These are phyloP conservation scores for Seiridium cupressi DNA, from an alignment of 2,329 filamentous ascomycete species.

Conservation along the genomic window DNA sequence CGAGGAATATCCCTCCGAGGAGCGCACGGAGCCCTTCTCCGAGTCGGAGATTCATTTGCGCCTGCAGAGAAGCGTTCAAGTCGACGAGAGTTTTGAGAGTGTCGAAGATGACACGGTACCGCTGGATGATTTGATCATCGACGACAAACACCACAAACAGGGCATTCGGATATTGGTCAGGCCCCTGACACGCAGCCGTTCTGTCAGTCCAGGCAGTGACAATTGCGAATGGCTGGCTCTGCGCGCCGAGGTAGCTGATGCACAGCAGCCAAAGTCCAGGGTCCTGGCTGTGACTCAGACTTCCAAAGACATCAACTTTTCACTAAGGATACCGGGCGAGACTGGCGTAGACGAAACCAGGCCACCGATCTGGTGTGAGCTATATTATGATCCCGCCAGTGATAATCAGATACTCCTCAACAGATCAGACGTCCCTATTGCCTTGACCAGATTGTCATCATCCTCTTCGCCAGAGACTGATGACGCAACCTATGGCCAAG, in stretches of 20 bases:
- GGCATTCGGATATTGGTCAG: conserved; percentile 58
- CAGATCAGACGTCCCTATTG: conserved; percentile 52
- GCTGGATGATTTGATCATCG: conserved; percentile 50
- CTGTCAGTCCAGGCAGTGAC: conserved; percentile 54
- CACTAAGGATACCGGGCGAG: conserved; percentile 52
- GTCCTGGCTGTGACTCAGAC: conserved; percentile 62
- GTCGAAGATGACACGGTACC: conserved; percentile 44
- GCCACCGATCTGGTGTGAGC: conserved; percentile 56
- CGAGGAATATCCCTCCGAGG: conserved; percentile 44
- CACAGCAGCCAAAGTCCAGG: conserved; percentile 51
- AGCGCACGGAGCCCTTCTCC: conserved; percentile 59
- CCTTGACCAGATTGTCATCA: conserved; percentile 44
- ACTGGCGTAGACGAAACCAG: conserved; percentile 39
- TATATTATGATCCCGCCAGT: conserved; percentile 59
- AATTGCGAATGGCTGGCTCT: conserved; percentile 57
- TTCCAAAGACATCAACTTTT: conserved; percentile 58
- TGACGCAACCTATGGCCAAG: conserved; percentile 39
- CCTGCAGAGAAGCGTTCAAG: conserved; percentile 39
- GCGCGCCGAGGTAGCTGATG: conserved; percentile 50
- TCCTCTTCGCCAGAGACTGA: conserved; percentile 39
- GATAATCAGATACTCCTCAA: conserved; percentile 58
- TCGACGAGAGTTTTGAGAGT: conserved; percentile 39
- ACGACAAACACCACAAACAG: conserved; percentile 51
- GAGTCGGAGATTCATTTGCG: conserved; percentile 54
- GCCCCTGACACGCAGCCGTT: conserved; percentile 50